Percentiles rank a stretch among this genome's conserved stretches.
phyloP scores from a whole-genome alignment of 768 basidiomycete species.

The Crassisporium funariophilum region DNA sequence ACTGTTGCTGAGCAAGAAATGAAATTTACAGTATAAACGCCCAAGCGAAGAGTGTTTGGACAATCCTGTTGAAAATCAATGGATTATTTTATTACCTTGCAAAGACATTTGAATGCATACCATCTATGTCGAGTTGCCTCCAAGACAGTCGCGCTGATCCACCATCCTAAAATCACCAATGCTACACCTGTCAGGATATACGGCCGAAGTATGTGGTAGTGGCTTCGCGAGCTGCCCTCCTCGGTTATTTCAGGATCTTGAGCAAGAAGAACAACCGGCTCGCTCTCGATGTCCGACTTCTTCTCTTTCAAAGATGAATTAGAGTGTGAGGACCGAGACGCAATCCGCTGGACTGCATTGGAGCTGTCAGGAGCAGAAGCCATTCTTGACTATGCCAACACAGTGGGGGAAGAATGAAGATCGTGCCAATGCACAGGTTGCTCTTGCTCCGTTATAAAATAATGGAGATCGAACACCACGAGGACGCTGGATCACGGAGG shows the following conservation, averaged over 20 bases:
- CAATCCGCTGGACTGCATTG: constrained; percentile 6
- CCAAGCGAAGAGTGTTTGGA: constrained; percentile 84
- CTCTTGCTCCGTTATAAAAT: constrained; percentile 2
- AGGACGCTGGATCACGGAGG: constrained; percentile 5
- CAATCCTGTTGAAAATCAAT: constrained; percentile 62
- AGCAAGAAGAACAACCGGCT: constrained; percentile 5
- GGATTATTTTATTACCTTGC: constrained; percentile 8
- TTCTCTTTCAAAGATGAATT: constrained; percentile 10
- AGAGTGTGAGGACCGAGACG: constrained; percentile 9
- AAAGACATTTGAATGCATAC: constrained; percentile 36
- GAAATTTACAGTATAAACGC: constrained; percentile 78
- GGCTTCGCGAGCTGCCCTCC: neutral
- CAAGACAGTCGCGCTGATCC: constrained; percentile 76
- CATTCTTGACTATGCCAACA: constrained; percentile 7
- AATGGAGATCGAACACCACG: neutral
- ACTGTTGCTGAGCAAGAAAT: no score
- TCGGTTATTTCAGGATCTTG: constrained; percentile 10
- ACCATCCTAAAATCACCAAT: constrained; percentile 76
- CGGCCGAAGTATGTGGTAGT: constrained; percentile 34
- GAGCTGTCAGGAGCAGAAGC: constrained; percentile 5
- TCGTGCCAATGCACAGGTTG: neutral
- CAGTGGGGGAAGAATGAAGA: neutral
- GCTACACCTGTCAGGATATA: constrained; percentile 54
- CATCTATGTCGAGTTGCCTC: constrained; percentile 74
- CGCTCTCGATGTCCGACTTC: constrained; percentile 2